Evolutionary conservation across 2,329 filamentous ascomycete species (phyloP), one percentile per base, ranked within the genome.

Genomic region (Calonectria pseudoreteaudii): DNA sequence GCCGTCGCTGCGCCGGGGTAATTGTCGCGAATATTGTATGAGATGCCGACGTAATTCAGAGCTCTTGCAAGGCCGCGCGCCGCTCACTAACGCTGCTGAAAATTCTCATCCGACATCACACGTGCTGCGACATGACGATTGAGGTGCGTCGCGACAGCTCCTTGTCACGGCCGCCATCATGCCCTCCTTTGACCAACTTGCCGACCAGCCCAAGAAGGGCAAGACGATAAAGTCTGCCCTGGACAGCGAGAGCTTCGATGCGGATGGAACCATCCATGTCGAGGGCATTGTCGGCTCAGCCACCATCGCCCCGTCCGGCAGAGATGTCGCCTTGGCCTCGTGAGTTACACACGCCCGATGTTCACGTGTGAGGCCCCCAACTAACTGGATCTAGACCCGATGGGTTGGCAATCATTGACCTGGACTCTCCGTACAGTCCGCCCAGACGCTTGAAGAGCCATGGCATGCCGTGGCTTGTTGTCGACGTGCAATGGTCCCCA

Each of bases 401-500:
- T 81, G 96, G 96, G 60, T 90, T 98, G 70, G 93, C 96, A 82
- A 95, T 98, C 78, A 96, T 98, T 81, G 96, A 98, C 80, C 89
- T 98, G 60, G 96, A 98, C 85, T 95, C 93, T 14, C 95, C 95
- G 0, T 97, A 95, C 82, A 97, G 94, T 73, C 93, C 94, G 13
- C 96, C 96, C 23, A 93, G 95, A 23, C 93, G 95, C 80, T 89
- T 98, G 62, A 90, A 89, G 78, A 94, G 94, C 75, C 95, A 98
- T 84, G 94, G 95, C 70, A 93, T 95, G 53, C 94, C 95, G n/a
- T 98, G 96, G 95, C 92, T 98, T 66, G 96, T 98, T 7, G 95
- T 96, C 14, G 96, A 98, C 84, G 96, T 98, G 36, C 96, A 98
- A 84, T 98, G 96, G 96, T 98, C 95, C 14, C 96, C 96, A 0